A percentile compares a stretch with the other conserved stretches of the same genome.
These are phyloP conservation scores for Exophiala dermatitidis DNA, from an alignment of 2,329 filamentous ascomycete genomes.

Conservation along the genomic window DNA sequence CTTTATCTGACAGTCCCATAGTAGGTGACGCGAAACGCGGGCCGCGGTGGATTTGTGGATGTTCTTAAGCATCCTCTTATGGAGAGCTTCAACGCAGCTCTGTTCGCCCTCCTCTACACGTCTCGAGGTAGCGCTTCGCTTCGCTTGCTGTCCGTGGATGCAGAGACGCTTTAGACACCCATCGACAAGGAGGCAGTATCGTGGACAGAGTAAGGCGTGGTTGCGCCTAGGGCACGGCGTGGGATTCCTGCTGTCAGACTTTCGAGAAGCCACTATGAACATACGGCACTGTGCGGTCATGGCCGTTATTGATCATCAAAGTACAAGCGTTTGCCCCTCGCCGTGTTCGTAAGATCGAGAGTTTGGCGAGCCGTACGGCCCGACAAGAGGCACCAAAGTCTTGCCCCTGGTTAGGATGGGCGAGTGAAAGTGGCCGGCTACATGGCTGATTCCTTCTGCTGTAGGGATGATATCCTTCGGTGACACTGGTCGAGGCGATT, in stretches of 20 bases:
- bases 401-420: not conserved
- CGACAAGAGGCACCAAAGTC: not conserved
- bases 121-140: not conserved
- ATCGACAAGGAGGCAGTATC: too few species aligned
- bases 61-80: not conserved
- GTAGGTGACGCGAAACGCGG: not conserved
- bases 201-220: too few species aligned
- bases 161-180: too few species aligned
- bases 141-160: not conserved
- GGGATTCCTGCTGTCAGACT: too few species aligned
- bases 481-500: too few species aligned
- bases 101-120: not conserved
- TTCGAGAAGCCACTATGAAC: too few species aligned
- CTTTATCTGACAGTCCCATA: not conserved
- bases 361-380: constrained; percentile 2
- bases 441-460: too few species aligned
- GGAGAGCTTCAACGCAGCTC: not conserved
- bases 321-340: too few species aligned
- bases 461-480: too few species aligned
- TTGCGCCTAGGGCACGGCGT: too few species aligned
- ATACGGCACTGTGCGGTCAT: too few species aligned
- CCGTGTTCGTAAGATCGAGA: not conserved
- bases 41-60: not conserved
- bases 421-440: not conserved
- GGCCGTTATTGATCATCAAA: too few species aligned